These are phyloP conservation scores for Metschnikowia vanudenii DNA, from an alignment of 805 yeast species.

Conservation along the genomic window DNA sequence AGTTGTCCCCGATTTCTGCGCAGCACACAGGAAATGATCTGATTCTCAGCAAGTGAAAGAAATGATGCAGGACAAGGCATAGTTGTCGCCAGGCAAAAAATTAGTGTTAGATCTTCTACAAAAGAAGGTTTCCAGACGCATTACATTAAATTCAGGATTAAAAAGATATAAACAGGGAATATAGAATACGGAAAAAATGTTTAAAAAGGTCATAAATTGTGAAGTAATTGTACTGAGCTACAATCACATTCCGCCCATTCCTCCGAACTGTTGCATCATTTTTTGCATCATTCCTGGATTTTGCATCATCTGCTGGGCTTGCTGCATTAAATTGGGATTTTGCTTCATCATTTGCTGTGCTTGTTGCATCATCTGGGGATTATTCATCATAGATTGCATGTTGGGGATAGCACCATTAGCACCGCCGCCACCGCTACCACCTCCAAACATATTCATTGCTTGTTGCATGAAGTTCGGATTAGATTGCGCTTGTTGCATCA, in stretches of 20 bases:
- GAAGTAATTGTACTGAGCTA: not conserved
- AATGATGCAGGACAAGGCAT: no score
- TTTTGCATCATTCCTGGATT: constrained; percentile 69
- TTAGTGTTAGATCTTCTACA: no score
- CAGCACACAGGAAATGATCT: no score
- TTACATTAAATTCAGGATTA: no score
- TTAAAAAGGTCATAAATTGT: no score
- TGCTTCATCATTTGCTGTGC: constrained; percentile 47
- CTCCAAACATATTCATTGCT: constrained; percentile 61
- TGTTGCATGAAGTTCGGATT: constrained; percentile 55
- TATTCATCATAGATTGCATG: constrained; percentile 46
- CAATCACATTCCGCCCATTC: constrained; percentile 26
- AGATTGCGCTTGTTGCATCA: constrained; percentile 56
- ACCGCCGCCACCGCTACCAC: constrained; percentile 38
- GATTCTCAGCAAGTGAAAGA: no score
- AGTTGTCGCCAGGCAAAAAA: no score
- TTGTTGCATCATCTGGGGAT: constrained; percentile 48
- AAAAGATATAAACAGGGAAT: no score
- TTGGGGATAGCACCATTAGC: constrained; percentile 42
- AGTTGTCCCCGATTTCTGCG: not conserved
- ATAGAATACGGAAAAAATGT: no score
- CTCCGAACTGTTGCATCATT: constrained; percentile 69
- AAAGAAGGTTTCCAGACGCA: no score
- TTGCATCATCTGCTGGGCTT: constrained; percentile 44
- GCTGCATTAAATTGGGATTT: constrained; percentile 46